Evolutionary conservation across 805 yeast genomes (phyloP), one percentile per base, ranked within the genome.

Genomic region (Nakazawaea wickerhamii): DNA sequence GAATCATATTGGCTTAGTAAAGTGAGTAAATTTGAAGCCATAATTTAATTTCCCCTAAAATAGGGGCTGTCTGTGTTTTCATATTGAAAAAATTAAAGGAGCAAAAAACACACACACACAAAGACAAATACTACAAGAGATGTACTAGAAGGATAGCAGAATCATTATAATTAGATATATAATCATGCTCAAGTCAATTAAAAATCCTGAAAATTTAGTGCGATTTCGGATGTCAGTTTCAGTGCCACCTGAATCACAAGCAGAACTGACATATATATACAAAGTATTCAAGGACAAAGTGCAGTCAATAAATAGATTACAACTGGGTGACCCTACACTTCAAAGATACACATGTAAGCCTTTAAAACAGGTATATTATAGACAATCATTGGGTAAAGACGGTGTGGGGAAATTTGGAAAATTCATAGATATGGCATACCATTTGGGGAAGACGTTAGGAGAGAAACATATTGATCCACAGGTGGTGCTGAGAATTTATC

Each of bases 141-240:
- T 10, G 27, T 10, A 25, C 9, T 10, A 8, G 26, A 10, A 18
- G 8, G 25, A 15, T 14, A 32, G 20, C 14, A 17, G 17, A 17
- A 32, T 15, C 13, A 9, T 9, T 10, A 32, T 17, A 4, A 11
- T 17, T 32, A n/a, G 9, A 9, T 14, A 15, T 18, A 32, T 15
- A 14, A 2, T 9, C 17, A 11, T 38, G 37, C n/a, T 40, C 9
- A 40, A 27, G 15, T 20, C 28, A n/a, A 11, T 27, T 3, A 7
- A 11, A 15, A 30, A 34, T 34, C 21, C 21, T 2, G 7, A 10
- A n/a, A 38, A 28, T n/a, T 33, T 27, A 15, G 38, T 38, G 27
- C 38, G 41, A 34, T 38, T 43, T 11, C 36, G 40, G 17, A 9
- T 38, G 25, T n/a, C 40, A 6, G 28, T 38, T n/a, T 26, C 46